Conservation (phyloP, 2,329 filamentous ascomycete species). For the Aspergillus caelatus region DNA sequence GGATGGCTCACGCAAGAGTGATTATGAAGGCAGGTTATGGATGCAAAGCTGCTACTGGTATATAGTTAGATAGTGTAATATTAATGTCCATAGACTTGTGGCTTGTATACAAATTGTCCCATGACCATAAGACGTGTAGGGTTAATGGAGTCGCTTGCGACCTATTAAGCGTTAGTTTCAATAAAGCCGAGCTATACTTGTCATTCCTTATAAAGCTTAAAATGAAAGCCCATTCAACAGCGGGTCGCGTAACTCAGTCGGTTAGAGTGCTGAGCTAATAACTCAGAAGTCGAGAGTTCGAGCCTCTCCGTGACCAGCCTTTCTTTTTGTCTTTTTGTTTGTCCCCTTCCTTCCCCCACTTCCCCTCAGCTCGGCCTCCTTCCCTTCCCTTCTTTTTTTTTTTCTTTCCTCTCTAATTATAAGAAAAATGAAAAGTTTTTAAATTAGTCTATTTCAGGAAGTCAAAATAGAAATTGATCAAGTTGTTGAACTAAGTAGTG, state of each 20-base stretch:
- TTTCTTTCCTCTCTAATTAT: no score
- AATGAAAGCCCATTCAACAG: accelerated
- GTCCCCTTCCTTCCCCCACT: not conserved
- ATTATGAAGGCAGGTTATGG: slow-evolving; percentile 10
- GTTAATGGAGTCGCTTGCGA: not conserved
- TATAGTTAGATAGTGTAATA: slow-evolving; percentile 24
- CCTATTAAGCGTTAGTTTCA: no score
- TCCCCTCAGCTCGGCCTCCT: no score
- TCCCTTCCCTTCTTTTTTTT: no score
- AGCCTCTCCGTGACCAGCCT: slow-evolving; percentile 2
- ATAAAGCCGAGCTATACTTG: accelerated
- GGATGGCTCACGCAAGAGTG: slow-evolving; percentile 16
- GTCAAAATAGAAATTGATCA: no score
- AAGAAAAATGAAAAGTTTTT: no score
- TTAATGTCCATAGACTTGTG: slow-evolving; percentile 19
- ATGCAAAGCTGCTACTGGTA: slow-evolving; percentile 9
- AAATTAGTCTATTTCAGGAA: no score
- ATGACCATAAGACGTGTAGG: not conserved
- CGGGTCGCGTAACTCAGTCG: slow-evolving; percentile 3
- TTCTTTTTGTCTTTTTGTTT: not conserved
- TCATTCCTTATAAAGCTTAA: not conserved
- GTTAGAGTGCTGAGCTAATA: slow-evolving; percentile 8
- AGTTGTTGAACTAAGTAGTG: no score
- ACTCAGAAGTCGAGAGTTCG: slow-evolving; percentile 6
- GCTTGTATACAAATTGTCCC: not conserved